Conservation (phyloP, 2,329 filamentous ascomycete species). For the Canariomyces notabilis region DNA sequence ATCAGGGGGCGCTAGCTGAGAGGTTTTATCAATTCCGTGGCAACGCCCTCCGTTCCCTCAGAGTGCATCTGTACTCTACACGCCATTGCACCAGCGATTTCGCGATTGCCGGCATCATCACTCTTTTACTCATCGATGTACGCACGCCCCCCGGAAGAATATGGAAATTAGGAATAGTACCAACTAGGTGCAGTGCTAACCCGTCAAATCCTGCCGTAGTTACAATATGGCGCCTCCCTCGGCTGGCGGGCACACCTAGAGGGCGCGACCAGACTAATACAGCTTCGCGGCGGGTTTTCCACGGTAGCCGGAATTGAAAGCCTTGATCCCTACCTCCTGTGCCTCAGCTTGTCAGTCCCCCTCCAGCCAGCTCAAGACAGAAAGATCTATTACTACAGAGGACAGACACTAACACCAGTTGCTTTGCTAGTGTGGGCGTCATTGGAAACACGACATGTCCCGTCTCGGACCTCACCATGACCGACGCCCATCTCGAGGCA, state of each 20-base stretch:
- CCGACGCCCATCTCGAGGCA: slow-evolving; percentile 24
- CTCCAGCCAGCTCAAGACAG: neutral
- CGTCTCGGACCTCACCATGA: slow-evolving; percentile 28
- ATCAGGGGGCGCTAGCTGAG: slow-evolving; percentile 20
- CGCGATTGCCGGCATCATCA: slow-evolving; percentile 31
- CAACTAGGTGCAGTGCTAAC: too few species aligned
- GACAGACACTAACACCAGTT: slow-evolving; percentile 1
- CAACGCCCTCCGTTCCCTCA: slow-evolving; percentile 29
- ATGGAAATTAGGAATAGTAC: neutral
- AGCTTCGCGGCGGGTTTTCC: slow-evolving; percentile 31
- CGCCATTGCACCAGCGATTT: slow-evolving; percentile 23
- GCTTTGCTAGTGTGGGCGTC: slow-evolving; percentile 22
- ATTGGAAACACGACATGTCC: slow-evolving; percentile 35
- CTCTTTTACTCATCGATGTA: slow-evolving; percentile 31
- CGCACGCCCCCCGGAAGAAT: slow-evolving; percentile 11
- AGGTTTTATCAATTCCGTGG: slow-evolving; percentile 31
- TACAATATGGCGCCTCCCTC: slow-evolving; percentile 28
- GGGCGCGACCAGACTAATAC: slow-evolving; percentile 30
- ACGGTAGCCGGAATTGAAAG: slow-evolving; percentile 18
- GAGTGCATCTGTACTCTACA: slow-evolving; percentile 23
- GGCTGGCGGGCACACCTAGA: slow-evolving; percentile 35
- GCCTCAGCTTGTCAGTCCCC: neutral
- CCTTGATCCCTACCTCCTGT: neutral
- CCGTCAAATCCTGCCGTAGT: slow-evolving; percentile 22
- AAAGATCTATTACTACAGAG: neutral